These are phyloP conservation scores for Umbelopsis sp. DNA, from an alignment of 371 early-diverging fungal genomes.

Conservation along the genomic window DNA sequence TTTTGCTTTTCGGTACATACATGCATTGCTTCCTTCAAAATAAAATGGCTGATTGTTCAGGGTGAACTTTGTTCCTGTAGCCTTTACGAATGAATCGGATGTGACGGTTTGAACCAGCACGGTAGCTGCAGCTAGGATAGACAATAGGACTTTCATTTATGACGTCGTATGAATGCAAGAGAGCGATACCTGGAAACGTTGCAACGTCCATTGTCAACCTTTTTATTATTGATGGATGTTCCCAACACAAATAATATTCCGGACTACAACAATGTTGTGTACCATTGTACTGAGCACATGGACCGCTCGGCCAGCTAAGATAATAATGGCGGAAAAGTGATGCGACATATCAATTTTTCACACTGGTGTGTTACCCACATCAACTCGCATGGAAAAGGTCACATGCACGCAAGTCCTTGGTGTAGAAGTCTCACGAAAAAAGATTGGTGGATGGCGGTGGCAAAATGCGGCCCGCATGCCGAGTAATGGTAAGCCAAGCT, in stretches of 20 bases:
- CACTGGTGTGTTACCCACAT: background rate
- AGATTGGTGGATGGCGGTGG: too few relatives aligned
- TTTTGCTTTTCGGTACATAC: background rate
- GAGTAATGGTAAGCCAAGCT: too few relatives aligned
- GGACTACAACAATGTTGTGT: background rate
- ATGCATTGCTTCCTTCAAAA: background rate
- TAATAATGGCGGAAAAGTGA: background rate
- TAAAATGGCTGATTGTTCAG: background rate
- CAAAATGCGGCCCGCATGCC: too few relatives aligned
- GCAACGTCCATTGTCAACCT: too few relatives aligned
- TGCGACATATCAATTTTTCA: background rate
- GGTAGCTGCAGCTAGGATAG: background rate
- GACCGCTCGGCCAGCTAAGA: background rate
- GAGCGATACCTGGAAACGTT: too few relatives aligned
- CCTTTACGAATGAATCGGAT: background rate
- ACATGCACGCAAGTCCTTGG: background rate
- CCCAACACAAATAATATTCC: too few relatives aligned
- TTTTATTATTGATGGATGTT: too few relatives aligned
- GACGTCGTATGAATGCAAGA: background rate
- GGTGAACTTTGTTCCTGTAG: background rate
- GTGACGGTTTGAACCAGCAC: background rate
- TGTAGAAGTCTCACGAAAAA: background rate
- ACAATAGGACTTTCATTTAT: background rate
- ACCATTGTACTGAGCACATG: background rate
- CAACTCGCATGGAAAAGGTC: background rate